phyloP scores from a whole-genome alignment of 768 basidiomycete species.

The Leccinum olivaceopallidum region DNA sequence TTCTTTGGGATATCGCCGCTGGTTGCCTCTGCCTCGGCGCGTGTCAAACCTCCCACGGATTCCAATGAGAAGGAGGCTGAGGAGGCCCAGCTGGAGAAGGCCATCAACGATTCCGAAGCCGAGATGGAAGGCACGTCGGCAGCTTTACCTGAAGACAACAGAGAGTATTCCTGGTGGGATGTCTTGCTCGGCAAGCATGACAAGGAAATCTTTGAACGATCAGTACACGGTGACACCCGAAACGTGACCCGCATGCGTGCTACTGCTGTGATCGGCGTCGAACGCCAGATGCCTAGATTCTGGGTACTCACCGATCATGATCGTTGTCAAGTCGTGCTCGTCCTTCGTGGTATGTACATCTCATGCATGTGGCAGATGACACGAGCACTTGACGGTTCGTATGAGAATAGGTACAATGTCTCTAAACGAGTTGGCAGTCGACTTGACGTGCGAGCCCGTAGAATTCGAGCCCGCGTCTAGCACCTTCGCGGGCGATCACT shows the following conservation, averaged over 20 bases:
- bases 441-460: slow-evolving; percentile 78
- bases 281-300: slow-evolving; percentile 76
- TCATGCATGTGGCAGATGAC: background rate
- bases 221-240: slow-evolving; percentile 35
- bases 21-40: slow-evolving; percentile 28
- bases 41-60: slow-evolving; percentile 27
- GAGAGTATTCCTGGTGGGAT: slow-evolving; percentile 80
- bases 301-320: slow-evolving; percentile 86
- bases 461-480: slow-evolving; percentile 58
- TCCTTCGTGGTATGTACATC: slow-evolving; percentile 54
- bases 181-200: slow-evolving; percentile 79
- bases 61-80: slow-evolving; percentile 50
- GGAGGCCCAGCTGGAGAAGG: slow-evolving; percentile 60
- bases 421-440: slow-evolving; percentile 83
- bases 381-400: slow-evolving; percentile 4
- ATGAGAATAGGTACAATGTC: slow-evolving; percentile 69
- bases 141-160: slow-evolving; percentile 26
- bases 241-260: slow-evolving; percentile 45
- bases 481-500: slow-evolving; percentile 24
- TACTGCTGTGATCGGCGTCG: slow-evolving; percentile 63
- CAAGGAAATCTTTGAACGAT: slow-evolving; percentile 77
- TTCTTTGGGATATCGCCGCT: slow-evolving; percentile 70
- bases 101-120: slow-evolving; percentile 70
- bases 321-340: slow-evolving; percentile 71
- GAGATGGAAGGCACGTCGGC: slow-evolving; percentile 49